Conservation (phyloP, 2,329 filamentous ascomycete genomes). For the Diaporthe helianthi region DNA sequence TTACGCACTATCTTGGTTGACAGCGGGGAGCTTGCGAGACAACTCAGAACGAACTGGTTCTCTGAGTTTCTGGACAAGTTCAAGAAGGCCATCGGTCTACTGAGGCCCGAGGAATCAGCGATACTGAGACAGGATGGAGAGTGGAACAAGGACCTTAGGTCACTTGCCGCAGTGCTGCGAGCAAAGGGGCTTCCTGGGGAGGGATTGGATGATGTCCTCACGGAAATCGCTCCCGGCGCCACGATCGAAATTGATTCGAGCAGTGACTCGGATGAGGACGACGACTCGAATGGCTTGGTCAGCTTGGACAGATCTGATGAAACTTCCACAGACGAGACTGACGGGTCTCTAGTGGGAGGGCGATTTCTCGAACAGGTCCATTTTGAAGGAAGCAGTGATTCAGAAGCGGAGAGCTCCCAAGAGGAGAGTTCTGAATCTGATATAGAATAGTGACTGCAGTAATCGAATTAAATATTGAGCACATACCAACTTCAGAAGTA, state of each 20-base stretch:
- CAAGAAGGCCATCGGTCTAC: neutral
- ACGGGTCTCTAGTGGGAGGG: neutral
- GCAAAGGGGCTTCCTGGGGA: neutral
- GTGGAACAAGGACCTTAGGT: neutral
- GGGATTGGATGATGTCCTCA: neutral
- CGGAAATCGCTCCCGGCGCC: neutral
- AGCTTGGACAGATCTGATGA: neutral
- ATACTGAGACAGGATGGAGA: neutral
- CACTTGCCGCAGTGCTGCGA: neutral
- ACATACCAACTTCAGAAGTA: neutral
- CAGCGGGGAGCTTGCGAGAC: neutral
- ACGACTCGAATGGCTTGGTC: neutral
- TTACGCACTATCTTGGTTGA: neutral
- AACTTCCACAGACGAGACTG: neutral
- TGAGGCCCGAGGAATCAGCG: neutral
- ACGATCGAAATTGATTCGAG: neutral
- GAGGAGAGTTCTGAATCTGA: neutral
- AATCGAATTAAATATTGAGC: neutral
- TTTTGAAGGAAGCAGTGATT: neutral
- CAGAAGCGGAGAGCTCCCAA: neutral
- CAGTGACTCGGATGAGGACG: neutral
- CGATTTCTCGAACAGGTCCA: neutral
- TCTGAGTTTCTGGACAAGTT: neutral
- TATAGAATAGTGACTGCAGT: neutral
- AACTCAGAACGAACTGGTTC: conserved; percentile 15